Percentiles rank a stretch among this genome's conserved stretches.
phyloP scores from a whole-genome alignment of 2,329 filamentous ascomycete species.

The Macroventuria anomochaeta region DNA sequence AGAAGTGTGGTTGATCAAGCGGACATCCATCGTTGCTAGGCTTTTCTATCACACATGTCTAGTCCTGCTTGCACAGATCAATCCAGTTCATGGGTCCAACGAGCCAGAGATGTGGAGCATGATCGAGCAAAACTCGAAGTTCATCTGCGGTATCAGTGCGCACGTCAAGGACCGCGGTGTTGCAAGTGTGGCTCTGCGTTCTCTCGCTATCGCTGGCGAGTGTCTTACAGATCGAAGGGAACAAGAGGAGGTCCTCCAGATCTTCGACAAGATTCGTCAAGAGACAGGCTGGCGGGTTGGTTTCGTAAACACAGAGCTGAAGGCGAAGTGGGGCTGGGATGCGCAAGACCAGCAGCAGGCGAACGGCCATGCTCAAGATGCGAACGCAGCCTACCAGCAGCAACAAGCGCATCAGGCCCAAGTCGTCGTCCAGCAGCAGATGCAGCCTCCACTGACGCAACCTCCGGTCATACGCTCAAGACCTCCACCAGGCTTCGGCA shows the following conservation, averaged over 20 bases:
- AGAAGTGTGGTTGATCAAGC: conserved; percentile 86
- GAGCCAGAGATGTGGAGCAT: conserved; percentile 72
- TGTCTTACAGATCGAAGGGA: conserved; percentile 72
- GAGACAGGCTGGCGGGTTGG: conserved; percentile 81
- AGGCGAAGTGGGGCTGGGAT: conserved; percentile 77
- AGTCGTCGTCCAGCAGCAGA: conserved; percentile 14
- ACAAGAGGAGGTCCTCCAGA: conserved; percentile 79
- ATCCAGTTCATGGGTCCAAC: conserved; percentile 70
- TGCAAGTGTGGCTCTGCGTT: conserved; percentile 78
- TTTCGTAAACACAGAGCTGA: conserved; percentile 74
- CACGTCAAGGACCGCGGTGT: conserved; percentile 83
- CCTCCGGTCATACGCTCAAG: conserved; percentile 25
- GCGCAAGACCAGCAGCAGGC: conserved; percentile 47
- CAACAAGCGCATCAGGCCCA: conserved; percentile 27
- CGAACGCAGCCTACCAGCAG: conserved; percentile 34
- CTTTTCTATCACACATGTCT: conserved; percentile 90
- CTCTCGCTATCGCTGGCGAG: conserved; percentile 77
- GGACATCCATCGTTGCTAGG: conserved; percentile 78
- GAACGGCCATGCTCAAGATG: conserved; percentile 22
- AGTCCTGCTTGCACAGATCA: conserved; percentile 78
- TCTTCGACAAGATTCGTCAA: conserved; percentile 76
- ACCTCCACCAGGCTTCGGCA: conserved; percentile 63
- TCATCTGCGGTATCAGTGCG: conserved; percentile 87
- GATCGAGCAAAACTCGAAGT: conserved; percentile 76
- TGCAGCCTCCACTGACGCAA: conserved; percentile 23